Percentiles rank a stretch among this genome's conserved stretches.
Evolutionary conservation across 2,329 filamentous ascomycete species (phyloP).

Genomic region (Monosporascus sp.): DNA sequence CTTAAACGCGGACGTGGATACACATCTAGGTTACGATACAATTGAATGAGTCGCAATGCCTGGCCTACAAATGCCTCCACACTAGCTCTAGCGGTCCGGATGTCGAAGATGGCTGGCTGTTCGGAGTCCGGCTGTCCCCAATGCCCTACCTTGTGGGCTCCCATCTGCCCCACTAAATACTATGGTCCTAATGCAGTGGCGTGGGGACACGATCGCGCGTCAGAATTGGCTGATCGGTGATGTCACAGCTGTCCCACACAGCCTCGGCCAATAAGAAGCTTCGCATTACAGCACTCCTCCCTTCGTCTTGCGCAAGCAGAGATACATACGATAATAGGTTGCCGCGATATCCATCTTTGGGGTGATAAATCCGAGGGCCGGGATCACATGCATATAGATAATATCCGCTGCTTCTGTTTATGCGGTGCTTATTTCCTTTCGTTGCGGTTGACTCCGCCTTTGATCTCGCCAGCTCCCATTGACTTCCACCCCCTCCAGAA

Average conservation of each 20-base stretch:
- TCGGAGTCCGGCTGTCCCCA: too few species aligned
- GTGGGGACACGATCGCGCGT: too few species aligned
- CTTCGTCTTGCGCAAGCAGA: neutral
- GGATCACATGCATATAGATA: neutral
- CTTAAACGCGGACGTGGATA: too few species aligned
- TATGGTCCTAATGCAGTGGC: too few species aligned
- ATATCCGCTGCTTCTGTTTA: neutral
- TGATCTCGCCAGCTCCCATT: neutral
- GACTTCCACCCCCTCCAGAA: neutral
- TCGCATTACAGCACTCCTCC: conserved; percentile 19
- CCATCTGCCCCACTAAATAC: too few species aligned
- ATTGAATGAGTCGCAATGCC: too few species aligned
- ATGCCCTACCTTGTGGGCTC: too few species aligned
- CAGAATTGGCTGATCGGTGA: conserved; percentile 7
- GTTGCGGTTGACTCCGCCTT: neutral
- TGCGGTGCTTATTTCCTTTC: neutral
- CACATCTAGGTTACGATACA: too few species aligned
- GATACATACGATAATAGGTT: conserved; percentile 11
- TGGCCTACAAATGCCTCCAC: too few species aligned
- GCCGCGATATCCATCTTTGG: neutral
- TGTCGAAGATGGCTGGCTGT: too few species aligned
- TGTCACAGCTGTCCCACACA: conserved; percentile 16
- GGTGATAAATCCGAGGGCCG: conserved; percentile 1
- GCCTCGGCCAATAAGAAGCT: conserved; percentile 21
- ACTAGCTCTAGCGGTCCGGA: too few species aligned